phyloP scores from a whole-genome alignment of 2,329 filamentous ascomycete genomes.

The Talaromyces pinophilus region DNA sequence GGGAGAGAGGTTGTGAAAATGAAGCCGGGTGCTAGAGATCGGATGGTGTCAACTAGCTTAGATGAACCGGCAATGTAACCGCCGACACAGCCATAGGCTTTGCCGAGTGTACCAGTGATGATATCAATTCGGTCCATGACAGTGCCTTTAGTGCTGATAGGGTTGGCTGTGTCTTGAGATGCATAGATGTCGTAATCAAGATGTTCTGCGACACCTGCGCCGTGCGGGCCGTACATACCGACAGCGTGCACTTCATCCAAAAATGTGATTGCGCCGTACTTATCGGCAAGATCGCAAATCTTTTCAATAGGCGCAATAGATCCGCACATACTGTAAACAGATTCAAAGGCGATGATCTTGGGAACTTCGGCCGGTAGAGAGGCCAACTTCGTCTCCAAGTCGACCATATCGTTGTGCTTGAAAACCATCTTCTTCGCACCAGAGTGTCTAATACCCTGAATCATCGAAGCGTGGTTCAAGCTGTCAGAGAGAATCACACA shows the following conservation, averaged over 20 bases:
- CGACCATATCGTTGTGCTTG: constrained; percentile 95
- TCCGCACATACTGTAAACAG: constrained; percentile 99
- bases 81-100: constrained; percentile 96
- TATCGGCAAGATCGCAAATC: constrained; percentile 94
- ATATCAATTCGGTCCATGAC: constrained; percentile 97
- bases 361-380: constrained; percentile 80
- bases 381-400: constrained; percentile 89
- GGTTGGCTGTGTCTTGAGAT: constrained; percentile 62
- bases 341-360: constrained; percentile 99
- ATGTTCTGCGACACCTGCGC: constrained; percentile 95
- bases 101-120: constrained; percentile 94
- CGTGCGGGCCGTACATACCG: constrained; percentile 96
- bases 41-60: constrained; percentile 86
- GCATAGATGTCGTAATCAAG: constrained; percentile 88
- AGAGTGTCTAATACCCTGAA: constrained; percentile 96
- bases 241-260: constrained; percentile 98
- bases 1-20: constrained; percentile 98
- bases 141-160: constrained; percentile 62
- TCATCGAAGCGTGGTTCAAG: constrained; percentile 98
- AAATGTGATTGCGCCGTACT: constrained; percentile 97
- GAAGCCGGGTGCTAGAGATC: constrained; percentile 93
- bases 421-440: constrained; percentile 97
- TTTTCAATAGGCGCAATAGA: constrained; percentile 93
- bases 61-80: constrained; percentile 93
- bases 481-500: constrained; percentile 98